A percentile compares a stretch with the other conserved stretches of the same genome.
Conservation (phyloP, 495 filamentous ascomycete genomes). For the Trichoderma orchidacearum region DNA sequence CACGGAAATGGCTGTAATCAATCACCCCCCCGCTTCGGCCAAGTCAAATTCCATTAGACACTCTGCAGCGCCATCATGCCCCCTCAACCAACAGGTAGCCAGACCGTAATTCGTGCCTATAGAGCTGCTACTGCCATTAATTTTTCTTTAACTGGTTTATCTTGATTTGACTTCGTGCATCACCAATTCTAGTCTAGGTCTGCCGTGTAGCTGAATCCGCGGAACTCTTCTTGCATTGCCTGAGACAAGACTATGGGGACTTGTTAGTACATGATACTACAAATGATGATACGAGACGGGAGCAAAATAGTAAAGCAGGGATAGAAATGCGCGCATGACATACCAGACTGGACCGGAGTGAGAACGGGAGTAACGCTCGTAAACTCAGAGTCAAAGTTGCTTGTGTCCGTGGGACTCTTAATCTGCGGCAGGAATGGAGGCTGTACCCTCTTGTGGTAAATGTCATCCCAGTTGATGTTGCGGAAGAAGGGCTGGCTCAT, state of each 20-base stretch:
- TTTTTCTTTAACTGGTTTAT: not conserved
- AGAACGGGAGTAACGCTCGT: slow-evolving; percentile 96
- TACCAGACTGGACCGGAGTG: slow-evolving; percentile 95
- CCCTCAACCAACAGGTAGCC: not conserved
- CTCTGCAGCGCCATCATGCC: not conserved
- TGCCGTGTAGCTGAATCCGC: slow-evolving; percentile 82
- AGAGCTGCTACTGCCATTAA: not conserved
- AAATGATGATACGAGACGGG: no score
- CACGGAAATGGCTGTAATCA: not conserved
- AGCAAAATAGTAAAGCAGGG: not conserved
- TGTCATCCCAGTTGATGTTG: slow-evolving; percentile 96
- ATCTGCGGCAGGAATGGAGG: slow-evolving; percentile 86
- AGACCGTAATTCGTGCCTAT: not conserved
- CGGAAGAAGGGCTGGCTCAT: slow-evolving; percentile 99
- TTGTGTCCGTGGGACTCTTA: slow-evolving; percentile 85
- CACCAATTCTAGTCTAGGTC: slow-evolving; percentile 29
- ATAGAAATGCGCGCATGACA: slow-evolving; percentile 14
- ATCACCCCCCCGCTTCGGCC: not conserved
- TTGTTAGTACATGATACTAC: slow-evolving; percentile 1
- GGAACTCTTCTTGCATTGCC: slow-evolving; percentile 99
- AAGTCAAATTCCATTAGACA: not conserved
- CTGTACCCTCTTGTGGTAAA: slow-evolving; percentile 83
- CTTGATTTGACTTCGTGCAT: not conserved
- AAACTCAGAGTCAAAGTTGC: slow-evolving; percentile 98
- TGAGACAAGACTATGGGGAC: slow-evolving; percentile 71